Percentiles rank a stretch among this genome's conserved stretches.
phyloP scores from a whole-genome alignment of 257 asterid species.

The Plantago major region DNA sequence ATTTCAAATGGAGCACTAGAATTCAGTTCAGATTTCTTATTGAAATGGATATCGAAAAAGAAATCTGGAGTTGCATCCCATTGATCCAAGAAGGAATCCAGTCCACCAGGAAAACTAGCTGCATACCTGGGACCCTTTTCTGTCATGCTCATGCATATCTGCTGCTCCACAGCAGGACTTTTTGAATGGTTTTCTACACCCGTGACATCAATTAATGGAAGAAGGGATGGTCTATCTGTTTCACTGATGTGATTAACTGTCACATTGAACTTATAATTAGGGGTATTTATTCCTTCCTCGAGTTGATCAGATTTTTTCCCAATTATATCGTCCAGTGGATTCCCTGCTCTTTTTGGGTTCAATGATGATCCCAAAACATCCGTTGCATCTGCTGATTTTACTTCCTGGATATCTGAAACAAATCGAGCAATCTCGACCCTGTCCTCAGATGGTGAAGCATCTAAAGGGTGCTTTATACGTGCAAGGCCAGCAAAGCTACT shows the following conservation, averaged over 20 bases:
- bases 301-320: conserved; percentile 31
- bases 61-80: conserved; percentile 66
- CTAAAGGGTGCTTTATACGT: conserved; percentile 29
- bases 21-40: conserved; percentile 60
- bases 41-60: conserved; percentile 77
- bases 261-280: conserved; percentile 19
- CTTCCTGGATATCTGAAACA: conserved; percentile 27
- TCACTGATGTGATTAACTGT: conserved; percentile 29
- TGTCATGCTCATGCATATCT: conserved; percentile 14
- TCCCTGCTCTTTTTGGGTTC: conserved; percentile 26
- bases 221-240: conserved; percentile 24
- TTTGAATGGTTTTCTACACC: conserved; percentile 23
- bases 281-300: conserved; percentile 34
- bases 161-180: conserved; percentile 29
- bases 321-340: conserved; percentile 20
- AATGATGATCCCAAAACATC: conserved; percentile 26
- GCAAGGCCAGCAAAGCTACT: conserved; percentile 44
- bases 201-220: conserved; percentile 27
- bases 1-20: conserved; percentile 67
- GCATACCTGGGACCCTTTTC: conserved; percentile 78
- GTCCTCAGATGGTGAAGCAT: conserved; percentile 24
- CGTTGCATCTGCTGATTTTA: conserved; percentile 28
- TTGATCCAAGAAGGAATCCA: conserved; percentile 70
- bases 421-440: conserved; percentile 24
- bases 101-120: conserved; percentile 66